Evolutionary conservation across 257 asterid genomes (phyloP).

Genomic region (Solanum piurae): DNA sequence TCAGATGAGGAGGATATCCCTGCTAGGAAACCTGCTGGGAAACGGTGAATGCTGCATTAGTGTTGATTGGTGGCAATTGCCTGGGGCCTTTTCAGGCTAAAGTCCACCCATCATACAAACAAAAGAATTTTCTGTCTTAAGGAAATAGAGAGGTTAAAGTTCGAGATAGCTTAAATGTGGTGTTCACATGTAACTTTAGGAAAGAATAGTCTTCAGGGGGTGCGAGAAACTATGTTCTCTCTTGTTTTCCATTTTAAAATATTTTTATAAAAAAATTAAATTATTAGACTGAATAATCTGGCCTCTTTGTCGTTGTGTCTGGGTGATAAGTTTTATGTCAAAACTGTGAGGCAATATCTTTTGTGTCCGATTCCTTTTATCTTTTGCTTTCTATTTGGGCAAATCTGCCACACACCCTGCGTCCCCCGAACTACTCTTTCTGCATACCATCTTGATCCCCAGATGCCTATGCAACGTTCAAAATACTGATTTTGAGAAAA

Average conservation of each 20-base stretch:
- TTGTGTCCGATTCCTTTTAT: not conserved
- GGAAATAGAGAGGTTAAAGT: not conserved
- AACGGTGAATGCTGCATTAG: slow-evolving; percentile 31
- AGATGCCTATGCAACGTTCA: not conserved
- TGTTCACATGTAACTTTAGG: not conserved
- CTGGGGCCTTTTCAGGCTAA: not conserved
- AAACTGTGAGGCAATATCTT: not conserved
- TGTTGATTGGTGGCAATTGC: not conserved
- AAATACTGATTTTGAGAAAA: not conserved
- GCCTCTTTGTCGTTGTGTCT: not conserved
- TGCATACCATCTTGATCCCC: not conserved
- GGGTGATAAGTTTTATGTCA: not conserved
- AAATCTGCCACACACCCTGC: not conserved
- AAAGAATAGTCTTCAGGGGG: not conserved
- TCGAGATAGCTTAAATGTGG: not conserved
- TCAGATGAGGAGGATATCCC: slow-evolving; percentile 93
- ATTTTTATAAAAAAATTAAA: not conserved
- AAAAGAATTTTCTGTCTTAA: not conserved
- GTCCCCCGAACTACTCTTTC: not conserved
- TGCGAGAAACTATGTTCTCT: not conserved
- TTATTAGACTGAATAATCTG: not conserved
- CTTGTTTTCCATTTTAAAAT: not conserved
- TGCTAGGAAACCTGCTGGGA: slow-evolving; percentile 64
- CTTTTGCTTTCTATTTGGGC: not conserved
- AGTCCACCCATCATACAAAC: not conserved